Evolutionary conservation across 169 alveolate genomes (phyloP).

Genomic region (Plasmodium chabaudi): DNA sequence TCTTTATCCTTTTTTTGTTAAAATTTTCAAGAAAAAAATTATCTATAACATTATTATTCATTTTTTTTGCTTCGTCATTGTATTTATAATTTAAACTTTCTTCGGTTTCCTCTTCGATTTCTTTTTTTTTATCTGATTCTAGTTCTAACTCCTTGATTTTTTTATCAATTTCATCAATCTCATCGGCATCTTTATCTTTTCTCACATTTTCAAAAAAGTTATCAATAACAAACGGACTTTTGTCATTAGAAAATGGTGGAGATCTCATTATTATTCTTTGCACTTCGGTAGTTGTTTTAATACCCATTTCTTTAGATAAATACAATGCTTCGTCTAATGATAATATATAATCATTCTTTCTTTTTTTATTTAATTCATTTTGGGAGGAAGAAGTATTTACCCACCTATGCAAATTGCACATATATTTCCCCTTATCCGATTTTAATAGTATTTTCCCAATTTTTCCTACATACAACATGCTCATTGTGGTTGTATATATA

Average conservation of each 20-base stretch:
- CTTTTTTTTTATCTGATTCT: conserved; percentile 4
- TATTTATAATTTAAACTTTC: background rate
- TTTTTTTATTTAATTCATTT: conserved; percentile 18
- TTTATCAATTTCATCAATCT: conserved; percentile 37
- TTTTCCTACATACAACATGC: background rate
- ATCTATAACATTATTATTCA: conserved; percentile 5
- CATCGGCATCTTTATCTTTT: conserved; percentile 44
- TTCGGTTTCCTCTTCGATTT: background rate
- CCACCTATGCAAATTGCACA: background rate
- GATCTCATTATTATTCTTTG: conserved; percentile 85
- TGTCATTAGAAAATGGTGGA: conserved; percentile 89
- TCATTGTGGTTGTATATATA: background rate
- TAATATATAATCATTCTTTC: conserved; percentile 30
- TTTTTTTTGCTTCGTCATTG: conserved; percentile 25
- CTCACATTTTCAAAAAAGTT: conserved; percentile 81
- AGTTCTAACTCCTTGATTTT: conserved; percentile 28
- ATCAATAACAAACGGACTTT: conserved; percentile 84
- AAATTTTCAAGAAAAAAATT: conserved; percentile 39
- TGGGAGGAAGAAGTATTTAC: conserved; percentile 3
- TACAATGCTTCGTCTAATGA: conserved; percentile 86
- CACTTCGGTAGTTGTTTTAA: conserved; percentile 84
- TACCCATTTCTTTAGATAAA: conserved; percentile 90
- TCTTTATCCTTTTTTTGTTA: conserved; percentile 70
- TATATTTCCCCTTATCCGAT: background rate
- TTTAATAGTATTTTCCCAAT: background rate